Conservation (phyloP, 2,329 filamentous ascomycete species). For the Colletotrichum euphorbiae region DNA sequence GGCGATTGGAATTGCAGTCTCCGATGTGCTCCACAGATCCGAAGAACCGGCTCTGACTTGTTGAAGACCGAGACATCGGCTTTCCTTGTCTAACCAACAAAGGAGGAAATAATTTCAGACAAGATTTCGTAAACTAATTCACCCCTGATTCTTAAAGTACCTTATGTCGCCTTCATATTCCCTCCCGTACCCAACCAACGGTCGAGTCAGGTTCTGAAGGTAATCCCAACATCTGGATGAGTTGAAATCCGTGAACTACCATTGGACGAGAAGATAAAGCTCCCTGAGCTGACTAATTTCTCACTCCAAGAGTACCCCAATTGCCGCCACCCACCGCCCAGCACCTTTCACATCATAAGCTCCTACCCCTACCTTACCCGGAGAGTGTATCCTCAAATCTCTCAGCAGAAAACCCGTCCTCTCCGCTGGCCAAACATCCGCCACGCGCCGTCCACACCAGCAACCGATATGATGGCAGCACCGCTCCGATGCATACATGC, state of each 20-base stretch:
- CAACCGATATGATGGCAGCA: constrained; percentile 45
- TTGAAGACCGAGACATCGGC: constrained; percentile 3
- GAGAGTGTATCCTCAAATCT: constrained; percentile 52
- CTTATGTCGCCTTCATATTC: neutral
- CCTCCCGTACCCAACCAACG: neutral
- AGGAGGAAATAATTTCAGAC: neutral
- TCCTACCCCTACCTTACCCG: neutral
- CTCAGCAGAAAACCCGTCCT: constrained; percentile 42
- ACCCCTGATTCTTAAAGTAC: no score
- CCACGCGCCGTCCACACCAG: no score
- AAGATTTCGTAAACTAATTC: neutral
- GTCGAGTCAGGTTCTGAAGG: neutral
- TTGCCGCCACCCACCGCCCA: constrained; percentile 39
- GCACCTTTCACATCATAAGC: constrained; percentile 38
- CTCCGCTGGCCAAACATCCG: no score
- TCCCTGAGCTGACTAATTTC: constrained; percentile 31
- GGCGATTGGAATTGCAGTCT: constrained; percentile 16
- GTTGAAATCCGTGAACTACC: constrained; percentile 26
- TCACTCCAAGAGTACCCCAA: neutral
- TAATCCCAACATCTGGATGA: neutral
- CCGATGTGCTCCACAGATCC: constrained; percentile 27
- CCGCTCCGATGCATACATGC: constrained; percentile 53
- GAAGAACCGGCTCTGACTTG: constrained; percentile 22
- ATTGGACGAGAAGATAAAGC: constrained; percentile 18
- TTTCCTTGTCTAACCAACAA: neutral